Evolutionary conservation across 2,329 filamentous ascomycete species (phyloP), one percentile per base, ranked within the genome.

Genomic region (Trichoderma asperellum): DNA sequence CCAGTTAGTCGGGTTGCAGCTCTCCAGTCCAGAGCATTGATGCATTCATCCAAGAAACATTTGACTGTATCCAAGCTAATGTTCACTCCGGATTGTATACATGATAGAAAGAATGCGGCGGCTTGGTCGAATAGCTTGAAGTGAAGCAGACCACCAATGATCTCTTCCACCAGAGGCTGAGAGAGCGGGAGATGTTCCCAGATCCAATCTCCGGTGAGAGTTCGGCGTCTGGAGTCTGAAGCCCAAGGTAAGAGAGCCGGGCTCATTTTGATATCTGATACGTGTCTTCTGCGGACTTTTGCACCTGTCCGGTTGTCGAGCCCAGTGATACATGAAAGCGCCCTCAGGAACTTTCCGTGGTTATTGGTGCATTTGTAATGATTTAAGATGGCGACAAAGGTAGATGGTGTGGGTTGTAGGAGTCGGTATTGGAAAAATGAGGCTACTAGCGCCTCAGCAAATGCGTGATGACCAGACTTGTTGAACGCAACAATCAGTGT

Each of bases 401-500:
- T 87, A 29, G 82, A 82, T 55, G 82, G 78, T 0, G 85, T 87
- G 2, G 85, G 84, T 43, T 76, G 79, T 55, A 86, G 74, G 4
- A 77, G 77, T 47, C 80, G 84, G 11, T 79, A 73, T 52, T 81
- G 72, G 53, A 87, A 77, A 64, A 87, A 85, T 0, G 83, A 84
- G 61, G 86, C 78, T 24, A 88, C 81, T 37, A 90, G 81, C n/a
- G 81, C 74, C 47, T 87, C 81, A 4, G 86, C 83, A 21, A 90
- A 79, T 47, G 81, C 78, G 68, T 84, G 81, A 64, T 84, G 80
- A 34, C 83, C 81, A 5, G 84, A 76, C 37, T 83, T 81, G 64
- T 86, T 83, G 62, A 95, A 88, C n/a, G 87, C 86, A n/a, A 86
- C 77, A 2, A 95, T 85, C 32, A 96, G 83, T 14, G 85, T 84